Base-by-base conservation (phyloP, 1,139 yeast species). In the Sugiyamaella xylanicola region DNA sequence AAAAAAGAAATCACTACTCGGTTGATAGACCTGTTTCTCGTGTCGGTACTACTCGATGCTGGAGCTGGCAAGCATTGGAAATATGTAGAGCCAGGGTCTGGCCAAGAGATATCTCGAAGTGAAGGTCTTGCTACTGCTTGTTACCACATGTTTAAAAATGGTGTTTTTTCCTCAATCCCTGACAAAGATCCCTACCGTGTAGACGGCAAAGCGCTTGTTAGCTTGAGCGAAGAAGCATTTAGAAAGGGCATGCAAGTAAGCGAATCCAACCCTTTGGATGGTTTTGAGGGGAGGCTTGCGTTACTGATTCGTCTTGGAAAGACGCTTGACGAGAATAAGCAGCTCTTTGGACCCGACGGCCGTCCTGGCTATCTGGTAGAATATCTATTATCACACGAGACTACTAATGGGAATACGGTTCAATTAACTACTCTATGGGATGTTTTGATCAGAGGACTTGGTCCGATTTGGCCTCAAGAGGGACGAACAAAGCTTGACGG, bases 121-220 rank as follows among this genome's bases (percentile, higher is more conserved):
- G 87, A 83, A 68, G 87, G 87, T 2, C 71, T 82, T 53, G 86
- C 86, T 2, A 77, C 82, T 43, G 86, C 84, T 0, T 76, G 82
- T 20, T 72, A 78, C 55, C 74, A 81, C 60, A 74, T 82, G 79
- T 83, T 82, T 65, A 68, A 67, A n/a, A 61, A 67, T 8, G 86
- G 86, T 0, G 61, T 61, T 17, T 75, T 82, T 49, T 77, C 84
- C 19, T 59, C 65, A 11, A 68, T 68, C 51, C 55, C 65, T 1
- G 57, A 61, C 17, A 53, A 20, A 25, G 51, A 58, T 3, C 74
- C 74, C 17, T 72, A 66, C 58, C 74, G 73, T 51, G 83, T 81
- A 20, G 76, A 77, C 59, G 82, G 80, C 0, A 60, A 59, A 0
- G 74, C 70, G 39, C 65, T 83, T 50, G 60, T 65, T 1, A 47